phyloP scores from a whole-genome alignment of 805 yeast species.

The Candida manassasensis region DNA sequence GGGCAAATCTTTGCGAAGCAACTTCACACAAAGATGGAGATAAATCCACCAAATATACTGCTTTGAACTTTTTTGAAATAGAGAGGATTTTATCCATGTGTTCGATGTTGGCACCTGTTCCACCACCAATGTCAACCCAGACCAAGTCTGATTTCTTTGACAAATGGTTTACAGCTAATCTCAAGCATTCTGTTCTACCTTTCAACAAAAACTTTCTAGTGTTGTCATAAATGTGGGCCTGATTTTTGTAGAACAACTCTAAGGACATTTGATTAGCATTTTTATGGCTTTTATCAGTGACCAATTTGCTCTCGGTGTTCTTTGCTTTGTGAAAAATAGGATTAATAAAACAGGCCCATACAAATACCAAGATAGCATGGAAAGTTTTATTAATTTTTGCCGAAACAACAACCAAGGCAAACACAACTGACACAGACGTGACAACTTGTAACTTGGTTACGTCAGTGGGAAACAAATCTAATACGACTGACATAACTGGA shows the following conservation, averaged over 20 bases:
- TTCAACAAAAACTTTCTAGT: slow-evolving; percentile 63
- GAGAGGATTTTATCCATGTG: slow-evolving; percentile 58
- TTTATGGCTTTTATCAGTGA: slow-evolving; percentile 7
- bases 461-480: slow-evolving; percentile 11
- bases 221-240: slow-evolving; percentile 71
- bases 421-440: slow-evolving; percentile 15
- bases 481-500: not conserved
- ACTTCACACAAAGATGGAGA: slow-evolving; percentile 74
- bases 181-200: slow-evolving; percentile 65
- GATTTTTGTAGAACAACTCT: slow-evolving; percentile 70
- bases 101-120: slow-evolving; percentile 81
- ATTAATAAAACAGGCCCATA: slow-evolving; percentile 54
- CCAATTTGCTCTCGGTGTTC: slow-evolving; percentile 7
- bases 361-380: slow-evolving; percentile 27
- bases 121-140: slow-evolving; percentile 84
- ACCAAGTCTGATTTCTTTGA: slow-evolving; percentile 42
- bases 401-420: slow-evolving; percentile 12
- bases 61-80: slow-evolving; percentile 47
- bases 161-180: slow-evolving; percentile 56
- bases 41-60: slow-evolving; percentile 68
- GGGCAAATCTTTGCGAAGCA: slow-evolving; percentile 54
- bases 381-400: slow-evolving; percentile 18
- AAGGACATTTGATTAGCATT: slow-evolving; percentile 53
- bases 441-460: slow-evolving; percentile 14
- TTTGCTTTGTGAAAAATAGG: slow-evolving; percentile 42